These are phyloP conservation scores for Pseudopithomyces maydicus DNA, from an alignment of 2,329 filamentous ascomycete species.

Conservation along the genomic window DNA sequence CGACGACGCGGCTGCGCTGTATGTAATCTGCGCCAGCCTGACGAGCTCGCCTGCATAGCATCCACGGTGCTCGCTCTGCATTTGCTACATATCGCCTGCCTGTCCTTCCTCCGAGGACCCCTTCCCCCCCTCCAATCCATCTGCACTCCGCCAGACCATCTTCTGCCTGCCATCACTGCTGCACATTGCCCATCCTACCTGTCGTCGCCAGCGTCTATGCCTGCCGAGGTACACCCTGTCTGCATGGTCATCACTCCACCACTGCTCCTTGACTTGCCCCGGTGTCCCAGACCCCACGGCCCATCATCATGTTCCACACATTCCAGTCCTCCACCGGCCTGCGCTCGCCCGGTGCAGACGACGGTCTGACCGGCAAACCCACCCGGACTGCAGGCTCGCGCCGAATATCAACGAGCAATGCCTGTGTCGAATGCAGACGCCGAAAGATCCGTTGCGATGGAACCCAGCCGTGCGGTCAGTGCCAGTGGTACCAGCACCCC, in stretches of 20 bases:
- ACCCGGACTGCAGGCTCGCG: constrained; percentile 44
- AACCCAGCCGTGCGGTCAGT: constrained; percentile 80
- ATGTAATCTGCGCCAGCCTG: constrained; percentile 25
- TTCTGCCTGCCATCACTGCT: background rate
- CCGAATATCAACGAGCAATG: constrained; percentile 59
- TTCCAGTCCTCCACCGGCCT: constrained; percentile 47
- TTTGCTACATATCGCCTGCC: constrained; percentile 2
- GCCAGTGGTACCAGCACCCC: constrained; percentile 78
- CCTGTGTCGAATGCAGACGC: constrained; percentile 77
- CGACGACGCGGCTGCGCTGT: constrained; percentile 11
- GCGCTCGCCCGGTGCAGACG: constrained; percentile 39
- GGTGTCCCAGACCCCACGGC: background rate
- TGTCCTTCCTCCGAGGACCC: background rate
- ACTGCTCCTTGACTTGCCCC: background rate
- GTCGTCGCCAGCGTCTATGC: constrained; percentile 10
- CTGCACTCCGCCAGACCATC: background rate
- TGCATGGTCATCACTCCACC: constrained; percentile 2
- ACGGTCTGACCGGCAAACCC: constrained; percentile 40
- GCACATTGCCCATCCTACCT: background rate
- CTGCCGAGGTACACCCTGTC: constrained; percentile 12
- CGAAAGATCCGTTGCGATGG: constrained; percentile 86
- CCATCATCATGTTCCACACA: constrained; percentile 50
- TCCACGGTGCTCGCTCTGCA: background rate
- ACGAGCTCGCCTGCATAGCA: constrained; percentile 11
- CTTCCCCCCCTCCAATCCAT: background rate